Percentiles rank a stretch among this genome's conserved stretches.
phyloP scores from a whole-genome alignment of 129 eudicot genomes.

The Escallonia herrerae region DNA sequence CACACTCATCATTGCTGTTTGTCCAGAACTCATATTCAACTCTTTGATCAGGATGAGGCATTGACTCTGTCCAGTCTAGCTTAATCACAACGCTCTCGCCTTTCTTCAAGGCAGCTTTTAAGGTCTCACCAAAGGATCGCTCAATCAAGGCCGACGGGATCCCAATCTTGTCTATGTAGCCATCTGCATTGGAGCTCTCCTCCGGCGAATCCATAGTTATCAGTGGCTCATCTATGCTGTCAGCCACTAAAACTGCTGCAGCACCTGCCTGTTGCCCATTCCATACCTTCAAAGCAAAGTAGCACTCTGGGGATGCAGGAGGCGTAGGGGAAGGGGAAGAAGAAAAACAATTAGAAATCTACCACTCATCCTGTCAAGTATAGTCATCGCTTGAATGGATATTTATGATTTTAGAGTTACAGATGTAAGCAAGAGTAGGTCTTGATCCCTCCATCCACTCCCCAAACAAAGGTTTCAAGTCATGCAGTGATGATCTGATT shows the following conservation, averaged over 20 bases:
- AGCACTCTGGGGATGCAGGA: slow-evolving; percentile 49
- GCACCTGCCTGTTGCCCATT: slow-evolving; percentile 96
- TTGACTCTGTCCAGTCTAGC: slow-evolving; percentile 94
- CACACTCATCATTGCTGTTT: slow-evolving; percentile 96
- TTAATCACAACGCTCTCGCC: slow-evolving; percentile 62
- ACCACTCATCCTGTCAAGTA: too few species aligned
- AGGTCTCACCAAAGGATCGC: slow-evolving; percentile 45
- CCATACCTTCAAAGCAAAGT: slow-evolving; percentile 89
- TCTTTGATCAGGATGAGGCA: slow-evolving; percentile 90
- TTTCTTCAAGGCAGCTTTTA: slow-evolving; percentile 56
- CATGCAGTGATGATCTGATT: too few species aligned
- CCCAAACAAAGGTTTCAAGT: too few species aligned
- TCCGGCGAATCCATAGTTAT: slow-evolving; percentile 98
- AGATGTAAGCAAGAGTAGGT: too few species aligned
- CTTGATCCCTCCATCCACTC: too few species aligned
- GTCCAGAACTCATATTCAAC: slow-evolving; percentile 98
- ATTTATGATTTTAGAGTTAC: too few species aligned
- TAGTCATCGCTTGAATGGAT: too few species aligned
- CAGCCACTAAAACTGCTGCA: slow-evolving; percentile 84
- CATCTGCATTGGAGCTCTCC: slow-evolving; percentile 59
- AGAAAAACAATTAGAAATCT: too few species aligned
- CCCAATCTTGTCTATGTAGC: slow-evolving; percentile 63
- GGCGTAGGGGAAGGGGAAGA: too few species aligned
- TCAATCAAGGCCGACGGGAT: slow-evolving; percentile 78
- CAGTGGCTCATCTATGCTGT: slow-evolving; percentile 64